Percentiles rank a stretch among this genome's conserved stretches.
Conservation (phyloP, 345 rosid species). For the Sisymbrium irio region DNA sequence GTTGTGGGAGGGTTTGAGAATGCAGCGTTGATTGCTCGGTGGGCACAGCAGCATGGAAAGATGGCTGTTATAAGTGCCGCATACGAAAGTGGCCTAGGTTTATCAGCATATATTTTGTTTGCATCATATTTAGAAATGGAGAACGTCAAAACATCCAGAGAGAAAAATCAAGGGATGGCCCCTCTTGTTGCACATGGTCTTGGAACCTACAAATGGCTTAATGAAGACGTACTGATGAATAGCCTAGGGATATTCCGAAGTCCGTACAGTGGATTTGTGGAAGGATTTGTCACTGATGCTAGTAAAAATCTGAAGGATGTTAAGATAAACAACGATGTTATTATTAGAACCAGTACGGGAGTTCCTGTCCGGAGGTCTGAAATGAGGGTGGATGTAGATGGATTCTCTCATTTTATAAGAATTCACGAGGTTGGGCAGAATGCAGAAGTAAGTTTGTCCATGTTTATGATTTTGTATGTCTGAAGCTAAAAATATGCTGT, state of each 20-base stretch:
- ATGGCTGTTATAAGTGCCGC: constrained; percentile 87
- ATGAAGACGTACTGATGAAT: constrained; percentile 62
- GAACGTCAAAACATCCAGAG: constrained; percentile 44
- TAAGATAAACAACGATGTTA: constrained; percentile 50
- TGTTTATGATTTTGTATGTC: constrained; percentile 15
- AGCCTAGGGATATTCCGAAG: constrained; percentile 50
- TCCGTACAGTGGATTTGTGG: constrained; percentile 51
- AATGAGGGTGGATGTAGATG: constrained; percentile 46
- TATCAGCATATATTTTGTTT: constrained; percentile 67
- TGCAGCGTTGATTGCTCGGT: constrained; percentile 65
- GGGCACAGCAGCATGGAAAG: constrained; percentile 85
- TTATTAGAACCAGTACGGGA: constrained; percentile 39
- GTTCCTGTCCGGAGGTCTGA: constrained; percentile 49
- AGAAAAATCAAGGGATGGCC: constrained; percentile 37
- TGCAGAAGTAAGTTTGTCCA: constrained; percentile 44
- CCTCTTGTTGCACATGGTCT: constrained; percentile 79
- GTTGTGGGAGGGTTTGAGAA: constrained; percentile 89
- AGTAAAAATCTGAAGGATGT: constrained; percentile 48
- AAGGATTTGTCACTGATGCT: constrained; percentile 62
- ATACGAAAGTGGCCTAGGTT: constrained; percentile 78
- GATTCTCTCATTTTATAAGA: constrained; percentile 49
- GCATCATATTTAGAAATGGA: constrained; percentile 70
- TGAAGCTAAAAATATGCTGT: neutral
- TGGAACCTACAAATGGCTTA: constrained; percentile 87
- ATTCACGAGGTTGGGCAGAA: constrained; percentile 51